Conservation (phyloP, 2,329 filamentous ascomycete genomes). For the Claviceps capensis region DNA sequence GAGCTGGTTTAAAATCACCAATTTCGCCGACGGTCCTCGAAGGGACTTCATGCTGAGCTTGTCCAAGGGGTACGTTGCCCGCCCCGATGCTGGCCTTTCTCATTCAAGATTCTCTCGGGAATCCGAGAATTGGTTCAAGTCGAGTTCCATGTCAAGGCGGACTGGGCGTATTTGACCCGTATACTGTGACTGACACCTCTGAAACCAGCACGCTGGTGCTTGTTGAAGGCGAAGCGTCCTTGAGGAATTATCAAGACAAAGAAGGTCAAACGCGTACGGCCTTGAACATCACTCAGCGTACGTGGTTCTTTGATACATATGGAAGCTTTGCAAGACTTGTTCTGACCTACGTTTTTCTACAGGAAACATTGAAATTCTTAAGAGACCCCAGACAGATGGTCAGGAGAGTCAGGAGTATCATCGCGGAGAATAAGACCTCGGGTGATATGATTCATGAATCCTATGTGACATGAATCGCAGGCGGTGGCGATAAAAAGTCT, state of each 20-base stretch:
- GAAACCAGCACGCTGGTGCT: conserved; percentile 56
- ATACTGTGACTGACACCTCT: conserved; percentile 8
- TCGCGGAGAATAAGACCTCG: too few relatives aligned
- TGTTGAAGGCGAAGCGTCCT: conserved; percentile 68
- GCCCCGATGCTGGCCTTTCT: not conserved
- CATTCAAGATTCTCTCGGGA: not conserved
- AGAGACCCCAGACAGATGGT: conserved; percentile 21
- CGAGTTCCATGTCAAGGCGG: not conserved
- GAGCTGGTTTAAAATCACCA: conserved; percentile 73
- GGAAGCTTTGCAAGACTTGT: not conserved
- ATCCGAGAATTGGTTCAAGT: not conserved
- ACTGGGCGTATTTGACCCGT: not conserved
- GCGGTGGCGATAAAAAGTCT: not conserved
- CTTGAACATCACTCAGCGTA: conserved; percentile 71
- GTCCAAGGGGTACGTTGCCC: conserved; percentile 64
- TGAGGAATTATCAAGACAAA: conserved; percentile 51
- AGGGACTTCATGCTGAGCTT: conserved; percentile 61
- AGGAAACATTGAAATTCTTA: conserved; percentile 33
- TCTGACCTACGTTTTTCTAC: not conserved
- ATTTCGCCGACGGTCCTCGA: conserved; percentile 57
- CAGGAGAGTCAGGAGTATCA: conserved; percentile 1
- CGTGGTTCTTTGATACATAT: conserved; percentile 20
- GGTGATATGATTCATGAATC: too few relatives aligned
- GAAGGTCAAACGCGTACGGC: conserved; percentile 53
- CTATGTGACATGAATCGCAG: not conserved